These are phyloP conservation scores for Chlamydomonas eustigma DNA, from an alignment of 139 green algal genomes.

Conservation along the genomic window DNA sequence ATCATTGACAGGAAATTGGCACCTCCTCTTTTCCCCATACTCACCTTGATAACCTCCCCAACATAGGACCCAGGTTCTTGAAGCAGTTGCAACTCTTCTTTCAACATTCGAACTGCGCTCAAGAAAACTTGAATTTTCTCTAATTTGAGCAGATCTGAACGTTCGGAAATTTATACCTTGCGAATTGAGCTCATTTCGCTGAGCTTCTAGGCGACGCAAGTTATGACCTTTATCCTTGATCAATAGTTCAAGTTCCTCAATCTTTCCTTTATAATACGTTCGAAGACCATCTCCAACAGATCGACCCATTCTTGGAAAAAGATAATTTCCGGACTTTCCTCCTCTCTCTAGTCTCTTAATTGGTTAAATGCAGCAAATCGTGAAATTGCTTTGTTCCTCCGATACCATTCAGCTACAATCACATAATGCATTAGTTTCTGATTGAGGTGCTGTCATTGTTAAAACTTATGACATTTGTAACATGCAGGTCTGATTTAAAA, in stretches of 20 bases:
- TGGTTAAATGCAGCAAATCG: too few species aligned
- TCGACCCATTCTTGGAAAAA: conserved; percentile 25
- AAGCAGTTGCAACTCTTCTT: conserved; percentile 96
- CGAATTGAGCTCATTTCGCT: conserved; percentile 96
- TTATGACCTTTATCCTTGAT: conserved; percentile 91
- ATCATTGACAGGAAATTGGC: too few species aligned
- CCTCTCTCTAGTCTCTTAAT: too few species aligned
- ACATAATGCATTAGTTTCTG: too few species aligned
- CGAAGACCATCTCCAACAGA: conserved; percentile 34
- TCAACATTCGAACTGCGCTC: conserved; percentile 85
- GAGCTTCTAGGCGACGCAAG: conserved; percentile 92
- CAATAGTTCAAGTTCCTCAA: conserved; percentile 91
- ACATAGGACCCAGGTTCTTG: conserved; percentile 99
- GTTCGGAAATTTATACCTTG: conserved; percentile 64
- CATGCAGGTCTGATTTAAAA: too few species aligned
- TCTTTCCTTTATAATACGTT: conserved; percentile 69
- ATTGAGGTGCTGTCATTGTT: too few species aligned
- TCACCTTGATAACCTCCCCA: conserved; percentile 96
- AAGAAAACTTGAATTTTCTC: too few species aligned
- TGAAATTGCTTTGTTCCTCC: too few species aligned
- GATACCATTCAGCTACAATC: too few species aligned
- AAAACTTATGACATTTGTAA: too few species aligned
- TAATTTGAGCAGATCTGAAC: background rate
- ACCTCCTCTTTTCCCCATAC: too few species aligned
- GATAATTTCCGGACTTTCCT: too few species aligned